Base-by-base conservation (phyloP, 805 yeast genomes). In the Metschnikowia colocasiae region DNA sequence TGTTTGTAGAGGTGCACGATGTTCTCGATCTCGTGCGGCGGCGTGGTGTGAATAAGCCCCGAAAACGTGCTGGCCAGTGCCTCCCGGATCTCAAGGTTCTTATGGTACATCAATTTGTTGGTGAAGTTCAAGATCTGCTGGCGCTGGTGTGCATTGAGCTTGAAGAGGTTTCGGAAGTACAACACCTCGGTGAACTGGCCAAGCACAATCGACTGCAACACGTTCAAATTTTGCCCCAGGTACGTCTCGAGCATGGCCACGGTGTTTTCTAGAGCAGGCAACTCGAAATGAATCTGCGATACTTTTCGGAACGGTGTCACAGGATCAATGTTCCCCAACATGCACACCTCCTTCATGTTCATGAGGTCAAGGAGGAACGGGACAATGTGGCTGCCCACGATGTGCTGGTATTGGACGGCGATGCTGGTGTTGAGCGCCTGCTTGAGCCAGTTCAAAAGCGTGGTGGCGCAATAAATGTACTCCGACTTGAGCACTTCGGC, bases 301-400 rank as follows among this genome's bases (percentile, higher is more conserved):
- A 58, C 82, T 55, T 49, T 62, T 57, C 48, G 73, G 56, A 55
- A 79, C 45, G 55, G 79, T 53, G 49, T 57, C 1, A 78, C 71
- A 0, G 92, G 86, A 33, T 74, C 73, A 9, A 86, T 64, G 27
- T 75, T 76, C 0, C 84, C 83, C 47, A 86, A 64, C 54, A 85
- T 87, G 54, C 95, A 86, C 12, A 87, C 87, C 51, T 92, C 97
- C 50, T 87, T 82, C 71, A 86, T 76, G 38, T 74, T 76, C 43
- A 82, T 79, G 40, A 89, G 66, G 15, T 76, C 70, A 58, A 87
- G 69, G 47, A 89, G 67, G 51, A 87, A 82, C 23, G 96, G 96
- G 1, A 88, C 64, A 25, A 90, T 73, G 44, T 78, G 68, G 5
- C 54, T 45, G 13, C 54, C 66, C 32, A 85, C 64, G 46, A 78